A percentile compares a stretch with the other conserved stretches of the same genome.
These are phyloP conservation scores for Nicotiana knightiana DNA, from an alignment of 257 asterid genomes.

Conservation along the genomic window DNA sequence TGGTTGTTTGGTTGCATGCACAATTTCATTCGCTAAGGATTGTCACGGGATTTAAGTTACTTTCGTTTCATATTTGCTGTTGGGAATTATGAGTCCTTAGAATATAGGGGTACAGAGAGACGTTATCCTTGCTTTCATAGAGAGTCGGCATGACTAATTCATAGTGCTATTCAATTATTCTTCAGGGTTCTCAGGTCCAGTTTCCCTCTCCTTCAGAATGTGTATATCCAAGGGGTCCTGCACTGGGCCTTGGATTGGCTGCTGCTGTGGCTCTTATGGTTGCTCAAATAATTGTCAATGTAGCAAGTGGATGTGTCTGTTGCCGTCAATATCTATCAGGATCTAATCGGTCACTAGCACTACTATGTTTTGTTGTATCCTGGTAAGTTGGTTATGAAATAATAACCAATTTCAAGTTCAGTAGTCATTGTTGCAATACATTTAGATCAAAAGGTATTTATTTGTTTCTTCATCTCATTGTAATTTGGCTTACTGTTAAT, in stretches of 20 bases:
- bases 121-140: not conserved
- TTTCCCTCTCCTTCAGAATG: conserved; percentile 62
- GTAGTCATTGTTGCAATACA: not conserved
- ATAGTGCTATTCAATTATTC: not conserved
- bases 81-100: not conserved
- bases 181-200: conserved; percentile 62
- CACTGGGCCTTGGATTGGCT: conserved; percentile 66
- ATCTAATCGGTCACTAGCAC: conserved; percentile 69
- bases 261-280: conserved; percentile 74
- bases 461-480: not conserved
- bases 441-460: not conserved
- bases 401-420: not conserved
- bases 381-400: conserved; percentile 45
- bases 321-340: conserved; percentile 55
- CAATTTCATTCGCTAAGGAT: not conserved
- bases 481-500: not conserved
- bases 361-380: conserved; percentile 69
- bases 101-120: not conserved
- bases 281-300: conserved; percentile 68
- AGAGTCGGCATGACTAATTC: not conserved
- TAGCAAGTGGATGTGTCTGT: conserved; percentile 80
- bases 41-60: not conserved
- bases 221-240: conserved; percentile 82
- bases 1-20: not conserved
- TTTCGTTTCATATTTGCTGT: not conserved